Evolutionary conservation across 768 basidiomycete species (phyloP).

Genomic region (Tulasnella sp.): DNA sequence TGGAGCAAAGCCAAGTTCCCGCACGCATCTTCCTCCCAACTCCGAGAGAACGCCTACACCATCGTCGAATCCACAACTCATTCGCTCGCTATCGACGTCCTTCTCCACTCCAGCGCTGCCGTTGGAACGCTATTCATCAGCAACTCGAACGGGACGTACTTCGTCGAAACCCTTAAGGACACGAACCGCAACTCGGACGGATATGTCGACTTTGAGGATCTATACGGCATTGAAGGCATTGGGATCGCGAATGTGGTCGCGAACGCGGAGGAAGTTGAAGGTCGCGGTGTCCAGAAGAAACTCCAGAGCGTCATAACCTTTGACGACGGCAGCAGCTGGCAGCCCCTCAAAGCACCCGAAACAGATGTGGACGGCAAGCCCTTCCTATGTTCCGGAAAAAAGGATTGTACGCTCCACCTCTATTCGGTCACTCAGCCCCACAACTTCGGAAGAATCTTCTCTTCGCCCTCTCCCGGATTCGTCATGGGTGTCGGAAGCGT

Average conservation of each 20-base stretch:
- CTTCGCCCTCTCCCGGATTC: constrained; percentile 86
- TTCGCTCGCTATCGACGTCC: constrained; percentile 89
- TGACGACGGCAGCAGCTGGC: constrained; percentile 84
- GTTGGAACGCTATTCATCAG: constrained; percentile 91
- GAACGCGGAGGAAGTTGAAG: constrained; percentile 77
- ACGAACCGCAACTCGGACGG: constrained; percentile 85
- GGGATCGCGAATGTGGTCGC: constrained; percentile 80
- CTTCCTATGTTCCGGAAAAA: constrained; percentile 17
- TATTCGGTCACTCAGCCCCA: constrained; percentile 88
- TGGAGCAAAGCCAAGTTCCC: constrained; percentile 93
- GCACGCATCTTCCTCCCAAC: constrained; percentile 64
- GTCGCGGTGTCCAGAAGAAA: constrained; percentile 53
- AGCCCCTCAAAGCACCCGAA: constrained; percentile 46
- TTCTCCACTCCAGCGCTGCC: constrained; percentile 41
- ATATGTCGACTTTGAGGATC: constrained; percentile 85
- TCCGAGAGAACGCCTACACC: constrained; percentile 90
- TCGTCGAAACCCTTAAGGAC: constrained; percentile 79
- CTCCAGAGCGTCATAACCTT: constrained; percentile 76
- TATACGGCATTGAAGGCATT: constrained; percentile 80
- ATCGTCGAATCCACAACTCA: constrained; percentile 90
- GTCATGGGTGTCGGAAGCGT: constrained; percentile 95
- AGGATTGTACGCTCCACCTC: constrained; percentile 73
- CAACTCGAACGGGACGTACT: constrained; percentile 93
- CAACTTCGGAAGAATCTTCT: constrained; percentile 91
- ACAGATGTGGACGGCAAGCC: constrained; percentile 45